Percentiles rank a stretch among this genome's conserved stretches.
Evolutionary conservation across 345 rosid genomes (phyloP).

Genomic region (Orychophragmus violaceus): DNA sequence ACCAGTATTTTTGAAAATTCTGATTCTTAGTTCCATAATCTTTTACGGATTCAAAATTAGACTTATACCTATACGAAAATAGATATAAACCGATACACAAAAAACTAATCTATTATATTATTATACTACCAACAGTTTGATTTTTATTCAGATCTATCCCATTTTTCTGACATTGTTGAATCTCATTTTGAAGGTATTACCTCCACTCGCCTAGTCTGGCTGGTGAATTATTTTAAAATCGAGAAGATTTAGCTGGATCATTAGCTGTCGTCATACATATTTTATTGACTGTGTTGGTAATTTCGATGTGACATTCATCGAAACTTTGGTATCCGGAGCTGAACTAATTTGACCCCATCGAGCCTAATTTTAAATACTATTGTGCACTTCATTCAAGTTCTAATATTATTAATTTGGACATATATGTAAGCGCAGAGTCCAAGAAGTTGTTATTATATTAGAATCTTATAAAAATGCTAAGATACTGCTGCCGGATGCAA

Average conservation of each 20-base stretch:
- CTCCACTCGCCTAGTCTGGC: background rate
- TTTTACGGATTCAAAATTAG: no score
- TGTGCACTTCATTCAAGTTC: conserved; percentile 10
- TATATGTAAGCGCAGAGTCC: background rate
- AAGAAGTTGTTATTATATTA: conserved; percentile 12
- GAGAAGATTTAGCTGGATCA: background rate
- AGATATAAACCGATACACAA: no score
- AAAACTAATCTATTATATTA: no score
- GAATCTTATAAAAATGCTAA: background rate
- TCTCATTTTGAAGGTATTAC: no score
- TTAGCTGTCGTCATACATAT: conserved; percentile 9
- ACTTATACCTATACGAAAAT: no score
- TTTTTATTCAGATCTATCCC: background rate
- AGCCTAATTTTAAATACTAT: background rate
- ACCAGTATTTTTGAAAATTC: no score
- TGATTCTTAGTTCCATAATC: no score
- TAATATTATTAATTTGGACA: background rate
- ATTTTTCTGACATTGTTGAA: background rate
- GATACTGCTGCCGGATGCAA: conserved; percentile 22
- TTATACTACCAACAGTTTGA: no score
- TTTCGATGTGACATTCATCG: conserved; percentile 11
- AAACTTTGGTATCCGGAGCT: background rate
- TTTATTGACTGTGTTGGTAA: background rate
- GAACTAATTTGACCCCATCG: conserved; percentile 18
- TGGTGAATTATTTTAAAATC: background rate